Percentiles rank a stretch among this genome's conserved stretches.
phyloP scores from a whole-genome alignment of 2,329 filamentous ascomycete genomes.

The Fusarium multiceps region DNA sequence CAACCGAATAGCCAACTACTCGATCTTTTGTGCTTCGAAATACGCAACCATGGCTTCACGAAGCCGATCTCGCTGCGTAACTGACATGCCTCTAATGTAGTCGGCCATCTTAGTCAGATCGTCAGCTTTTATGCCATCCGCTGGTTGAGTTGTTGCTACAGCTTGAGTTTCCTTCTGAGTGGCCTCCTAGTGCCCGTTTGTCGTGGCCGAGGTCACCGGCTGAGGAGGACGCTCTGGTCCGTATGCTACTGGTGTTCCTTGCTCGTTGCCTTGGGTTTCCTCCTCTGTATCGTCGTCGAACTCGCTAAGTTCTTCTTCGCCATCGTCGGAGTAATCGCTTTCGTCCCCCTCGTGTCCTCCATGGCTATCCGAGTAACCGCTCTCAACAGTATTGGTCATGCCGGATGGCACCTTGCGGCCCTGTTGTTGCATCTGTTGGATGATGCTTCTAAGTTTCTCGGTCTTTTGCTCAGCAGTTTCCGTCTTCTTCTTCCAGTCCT shows the following conservation, averaged over 20 bases:
- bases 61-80: slow-evolving; percentile 14
- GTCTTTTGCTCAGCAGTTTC: slow-evolving; percentile 74
- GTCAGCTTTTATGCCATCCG: not conserved
- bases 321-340: slow-evolving; percentile 72
- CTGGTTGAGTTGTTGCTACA: slow-evolving; percentile 11
- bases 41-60: slow-evolving; percentile 18
- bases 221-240: slow-evolving; percentile 62
- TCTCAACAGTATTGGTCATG: slow-evolving; percentile 69
- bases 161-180: slow-evolving; percentile 31
- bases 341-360: slow-evolving; percentile 65
- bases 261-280: slow-evolving; percentile 55
- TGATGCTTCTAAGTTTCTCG: slow-evolving; percentile 91
- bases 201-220: slow-evolving; percentile 49
- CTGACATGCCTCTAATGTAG: slow-evolving; percentile 9
- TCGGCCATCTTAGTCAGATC: not conserved
- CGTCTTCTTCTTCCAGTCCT: slow-evolving; percentile 79
- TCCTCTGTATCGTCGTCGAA: slow-evolving; percentile 72
- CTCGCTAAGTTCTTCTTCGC: slow-evolving; percentile 72
- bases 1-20: slow-evolving; percentile 33
- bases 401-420: slow-evolving; percentile 80
- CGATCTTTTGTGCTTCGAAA: slow-evolving; percentile 8
- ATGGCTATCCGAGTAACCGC: slow-evolving; percentile 65
- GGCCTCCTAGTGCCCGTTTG: slow-evolving; percentile 59
- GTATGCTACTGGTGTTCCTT: slow-evolving; percentile 55
- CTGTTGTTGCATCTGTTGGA: slow-evolving; percentile 95